Evolutionary conservation across 2,329 filamentous ascomycete species (phyloP).

Genomic region (Colletotrichum sansevieriae): DNA sequence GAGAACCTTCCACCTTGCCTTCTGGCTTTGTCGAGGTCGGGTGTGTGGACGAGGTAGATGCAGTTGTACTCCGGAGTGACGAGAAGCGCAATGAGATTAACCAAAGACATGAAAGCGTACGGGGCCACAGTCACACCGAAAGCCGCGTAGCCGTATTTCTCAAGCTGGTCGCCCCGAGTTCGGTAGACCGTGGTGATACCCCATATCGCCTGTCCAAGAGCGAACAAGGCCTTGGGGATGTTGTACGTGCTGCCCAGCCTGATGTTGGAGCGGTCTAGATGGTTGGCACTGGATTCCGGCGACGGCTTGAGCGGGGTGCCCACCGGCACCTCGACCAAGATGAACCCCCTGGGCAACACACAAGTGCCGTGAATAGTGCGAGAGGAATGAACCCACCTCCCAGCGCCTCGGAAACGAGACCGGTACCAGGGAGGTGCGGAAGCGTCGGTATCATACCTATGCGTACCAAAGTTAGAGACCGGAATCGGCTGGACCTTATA

Average conservation of each 20-base stretch:
- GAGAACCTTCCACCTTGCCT: conserved; percentile 30
- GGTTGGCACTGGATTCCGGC: conserved; percentile 14
- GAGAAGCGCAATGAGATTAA: conserved; percentile 47
- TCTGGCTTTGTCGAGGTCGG: conserved; percentile 36
- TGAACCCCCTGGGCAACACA: conserved; percentile 32
- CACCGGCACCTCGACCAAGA: conserved; percentile 38
- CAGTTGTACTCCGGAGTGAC: conserved; percentile 47
- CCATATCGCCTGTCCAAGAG: conserved; percentile 44
- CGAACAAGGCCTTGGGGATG: conserved; percentile 40
- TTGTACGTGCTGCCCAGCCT: conserved; percentile 43
- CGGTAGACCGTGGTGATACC: conserved; percentile 44
- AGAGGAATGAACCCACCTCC: conserved; percentile 35
- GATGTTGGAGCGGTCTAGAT: conserved; percentile 31
- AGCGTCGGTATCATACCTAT: conserved; percentile 28
- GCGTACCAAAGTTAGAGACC: conserved; percentile 25
- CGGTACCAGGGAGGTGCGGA: conserved; percentile 26
- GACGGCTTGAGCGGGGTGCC: conserved; percentile 39
- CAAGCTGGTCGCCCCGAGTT: conserved; percentile 45
- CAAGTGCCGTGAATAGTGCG: conserved; percentile 39
- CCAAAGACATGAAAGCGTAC: conserved; percentile 49
- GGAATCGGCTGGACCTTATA: conserved; percentile 1
- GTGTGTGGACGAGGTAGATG: conserved; percentile 46
- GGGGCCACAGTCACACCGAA: conserved; percentile 49
- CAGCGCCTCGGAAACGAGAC: conserved; percentile 33
- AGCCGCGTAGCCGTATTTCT: conserved; percentile 48